These are phyloP conservation scores for Ogataea sp. DNA, from an alignment of 805 yeast species.

Conservation along the genomic window DNA sequence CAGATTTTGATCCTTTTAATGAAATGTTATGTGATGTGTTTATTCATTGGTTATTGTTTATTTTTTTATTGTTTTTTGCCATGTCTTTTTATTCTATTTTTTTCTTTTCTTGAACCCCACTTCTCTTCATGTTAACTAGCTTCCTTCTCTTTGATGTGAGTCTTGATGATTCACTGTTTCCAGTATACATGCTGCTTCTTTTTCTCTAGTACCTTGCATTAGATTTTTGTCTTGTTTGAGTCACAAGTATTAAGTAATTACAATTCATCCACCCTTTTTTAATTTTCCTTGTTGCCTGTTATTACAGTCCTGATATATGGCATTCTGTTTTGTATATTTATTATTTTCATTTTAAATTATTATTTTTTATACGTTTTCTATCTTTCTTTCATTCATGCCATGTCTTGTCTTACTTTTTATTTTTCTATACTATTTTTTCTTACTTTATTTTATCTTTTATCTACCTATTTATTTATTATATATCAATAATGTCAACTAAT, in stretches of 20 bases:
- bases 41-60: background rate
- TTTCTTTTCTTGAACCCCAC: too few species aligned
- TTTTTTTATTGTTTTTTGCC: background rate
- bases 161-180: conserved; percentile 2
- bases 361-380: background rate
- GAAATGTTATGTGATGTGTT: background rate
- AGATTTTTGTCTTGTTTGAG: too few species aligned
- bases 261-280: too few species aligned
- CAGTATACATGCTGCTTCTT: background rate
- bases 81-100: too few species aligned
- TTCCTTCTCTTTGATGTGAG: background rate
- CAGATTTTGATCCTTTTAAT: too few species aligned
- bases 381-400: background rate
- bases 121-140: too few species aligned
- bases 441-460: background rate
- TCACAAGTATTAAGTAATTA: too few species aligned
- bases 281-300: too few species aligned
- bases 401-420: background rate
- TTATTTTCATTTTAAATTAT: too few species aligned
- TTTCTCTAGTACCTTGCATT: background rate
- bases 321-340: too few species aligned
- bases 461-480: background rate
- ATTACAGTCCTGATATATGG: too few species aligned
- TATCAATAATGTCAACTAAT: background rate
- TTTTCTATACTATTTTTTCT: background rate